A percentile compares a stretch with the other conserved stretches of the same genome.
Evolutionary conservation across 2,329 filamentous ascomycete genomes (phyloP).

Genomic region (Colletotrichum spaethianum): DNA sequence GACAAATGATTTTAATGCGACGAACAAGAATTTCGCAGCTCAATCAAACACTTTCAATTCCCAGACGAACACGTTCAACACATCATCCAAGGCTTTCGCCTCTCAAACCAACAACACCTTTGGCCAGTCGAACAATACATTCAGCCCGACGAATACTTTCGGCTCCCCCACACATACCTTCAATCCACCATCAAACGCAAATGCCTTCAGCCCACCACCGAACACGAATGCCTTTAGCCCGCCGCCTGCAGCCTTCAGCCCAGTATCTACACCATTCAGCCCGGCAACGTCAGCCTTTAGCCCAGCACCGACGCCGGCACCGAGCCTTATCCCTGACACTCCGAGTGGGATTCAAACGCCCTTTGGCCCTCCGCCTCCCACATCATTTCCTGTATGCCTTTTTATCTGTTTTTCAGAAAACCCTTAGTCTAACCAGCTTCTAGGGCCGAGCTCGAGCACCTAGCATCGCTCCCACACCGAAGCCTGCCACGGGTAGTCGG

Average conservation of each 20-base stretch:
- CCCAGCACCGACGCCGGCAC: constrained; percentile 37
- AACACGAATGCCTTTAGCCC: constrained; percentile 32
- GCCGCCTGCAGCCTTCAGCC: constrained; percentile 31
- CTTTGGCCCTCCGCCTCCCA: constrained; percentile 37
- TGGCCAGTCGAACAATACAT: constrained; percentile 9
- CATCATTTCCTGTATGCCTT: constrained; percentile 38
- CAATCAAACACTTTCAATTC: constrained; percentile 12
- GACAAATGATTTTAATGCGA: constrained; percentile 21
- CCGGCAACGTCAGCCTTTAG: constrained; percentile 34
- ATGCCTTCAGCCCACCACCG: constrained; percentile 10
- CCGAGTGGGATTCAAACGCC: constrained; percentile 34
- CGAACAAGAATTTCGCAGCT: constrained; percentile 10
- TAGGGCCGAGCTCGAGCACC: constrained; percentile 36
- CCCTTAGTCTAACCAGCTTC: constrained; percentile 19
- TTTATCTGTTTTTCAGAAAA: not conserved
- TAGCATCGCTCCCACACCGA: constrained; percentile 45
- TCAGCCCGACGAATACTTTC: constrained; percentile 14
- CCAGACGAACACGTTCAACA: constrained; percentile 8
- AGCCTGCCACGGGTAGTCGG: constrained; percentile 50
- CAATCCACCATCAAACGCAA: constrained; percentile 17
- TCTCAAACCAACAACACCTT: constrained; percentile 11
- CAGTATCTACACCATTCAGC: constrained; percentile 31
- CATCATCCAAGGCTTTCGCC: constrained; percentile 2
- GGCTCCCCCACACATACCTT: constrained; percentile 24
- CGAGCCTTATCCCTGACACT: constrained; percentile 27